Evolutionary conservation across 331 rosid species (phyloP).

Genomic region (Quercus tomentella): DNA sequence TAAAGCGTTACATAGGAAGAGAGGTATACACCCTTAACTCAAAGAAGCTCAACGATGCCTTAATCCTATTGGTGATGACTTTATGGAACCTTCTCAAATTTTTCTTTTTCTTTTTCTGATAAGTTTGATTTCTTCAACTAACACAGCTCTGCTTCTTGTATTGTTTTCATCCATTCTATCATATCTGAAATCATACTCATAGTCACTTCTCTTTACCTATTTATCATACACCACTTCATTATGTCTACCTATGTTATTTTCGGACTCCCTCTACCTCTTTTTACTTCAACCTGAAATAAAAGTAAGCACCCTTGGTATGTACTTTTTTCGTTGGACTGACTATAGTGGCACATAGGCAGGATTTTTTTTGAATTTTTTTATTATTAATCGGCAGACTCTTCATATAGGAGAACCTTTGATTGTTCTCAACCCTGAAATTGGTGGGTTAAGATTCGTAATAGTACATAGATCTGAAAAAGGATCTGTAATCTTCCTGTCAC

Average conservation of each 20-base stretch:
- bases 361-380: not conserved
- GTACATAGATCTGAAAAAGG: not conserved
- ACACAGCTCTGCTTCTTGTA: not conserved
- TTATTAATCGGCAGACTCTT: not conserved
- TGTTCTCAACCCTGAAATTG: not conserved
- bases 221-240: not conserved
- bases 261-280: not conserved
- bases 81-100: not conserved
- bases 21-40: constrained; percentile 43
- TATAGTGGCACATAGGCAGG: not conserved
- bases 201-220: too few relatives aligned
- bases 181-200: not conserved
- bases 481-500: not conserved
- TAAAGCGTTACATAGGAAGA: constrained; percentile 77
- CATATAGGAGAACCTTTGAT: not conserved
- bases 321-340: not conserved
- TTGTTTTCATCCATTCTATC: not conserved
- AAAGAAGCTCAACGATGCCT: not conserved
- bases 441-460: not conserved
- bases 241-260: not conserved
- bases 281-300: not conserved
- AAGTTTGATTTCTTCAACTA: not conserved
- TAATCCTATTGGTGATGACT: not conserved
- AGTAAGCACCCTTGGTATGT: not conserved
- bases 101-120: too few relatives aligned